Evolutionary conservation across 176 grass and related monocot species (phyloP).

Genomic region (Raddia guianensis): DNA sequence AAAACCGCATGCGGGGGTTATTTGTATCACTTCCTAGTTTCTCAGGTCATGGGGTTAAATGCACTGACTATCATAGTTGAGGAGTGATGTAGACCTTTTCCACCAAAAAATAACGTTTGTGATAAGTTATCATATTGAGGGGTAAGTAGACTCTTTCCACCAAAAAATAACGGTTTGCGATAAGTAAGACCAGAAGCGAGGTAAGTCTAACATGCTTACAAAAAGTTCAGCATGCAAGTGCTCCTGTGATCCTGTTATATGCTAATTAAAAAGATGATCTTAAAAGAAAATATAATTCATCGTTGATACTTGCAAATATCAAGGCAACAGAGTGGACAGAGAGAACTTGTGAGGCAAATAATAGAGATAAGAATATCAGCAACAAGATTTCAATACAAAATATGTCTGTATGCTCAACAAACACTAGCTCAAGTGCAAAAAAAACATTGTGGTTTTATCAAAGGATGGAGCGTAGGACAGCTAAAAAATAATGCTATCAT

Average conservation of each 20-base stretch:
- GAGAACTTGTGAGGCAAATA: neutral
- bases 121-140: too few species aligned
- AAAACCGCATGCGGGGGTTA: too few species aligned
- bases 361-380: conserved; percentile 3
- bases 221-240: neutral
- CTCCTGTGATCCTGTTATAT: neutral
- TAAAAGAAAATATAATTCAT: neutral
- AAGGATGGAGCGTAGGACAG: neutral
- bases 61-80: too few species aligned
- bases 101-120: too few species aligned
- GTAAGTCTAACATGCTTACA: neutral
- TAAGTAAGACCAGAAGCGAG: neutral
- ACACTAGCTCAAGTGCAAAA: neutral
- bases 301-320: neutral
- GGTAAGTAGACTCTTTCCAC: too few species aligned
- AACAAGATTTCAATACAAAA: neutral
- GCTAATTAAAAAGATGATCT: neutral
- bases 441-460: neutral
- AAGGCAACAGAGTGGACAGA: neutral
- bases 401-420: neutral
- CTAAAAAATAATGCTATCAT: conserved; percentile 10
- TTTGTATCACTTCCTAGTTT: too few species aligned
- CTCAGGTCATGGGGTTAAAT: too few species aligned
- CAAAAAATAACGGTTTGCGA: neutral
- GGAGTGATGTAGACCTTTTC: too few species aligned